Evolutionary conservation across 163 green algal genomes (phyloP).

Genomic region (Scenedesmus sp.): DNA sequence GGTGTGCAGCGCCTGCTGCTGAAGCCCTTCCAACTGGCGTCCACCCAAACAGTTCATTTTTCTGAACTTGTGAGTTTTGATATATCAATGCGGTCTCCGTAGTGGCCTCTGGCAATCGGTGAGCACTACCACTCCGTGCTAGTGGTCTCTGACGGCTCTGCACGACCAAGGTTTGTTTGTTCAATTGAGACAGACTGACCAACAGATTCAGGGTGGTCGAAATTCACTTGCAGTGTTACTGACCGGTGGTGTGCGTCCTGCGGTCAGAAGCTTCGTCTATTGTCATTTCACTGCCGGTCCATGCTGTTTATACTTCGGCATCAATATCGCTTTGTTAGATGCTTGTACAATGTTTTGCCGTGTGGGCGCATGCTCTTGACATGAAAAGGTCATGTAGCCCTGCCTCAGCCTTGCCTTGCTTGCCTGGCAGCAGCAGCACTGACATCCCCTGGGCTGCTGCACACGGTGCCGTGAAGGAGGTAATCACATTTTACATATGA

Average conservation of each 20-base stretch:
- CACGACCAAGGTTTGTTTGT: neutral
- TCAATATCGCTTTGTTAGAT: too few species aligned
- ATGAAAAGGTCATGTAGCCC: too few species aligned
- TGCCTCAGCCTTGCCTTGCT: too few species aligned
- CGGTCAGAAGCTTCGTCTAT: conserved; percentile 12
- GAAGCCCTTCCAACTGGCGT: conserved; percentile 2
- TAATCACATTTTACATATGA: too few species aligned
- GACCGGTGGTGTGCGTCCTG: neutral
- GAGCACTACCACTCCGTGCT: conserved; percentile 6
- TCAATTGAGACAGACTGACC: neutral
- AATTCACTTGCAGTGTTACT: neutral
- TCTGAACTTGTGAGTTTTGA: neutral
- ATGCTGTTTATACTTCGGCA: too few species aligned
- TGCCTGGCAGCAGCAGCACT: too few species aligned
- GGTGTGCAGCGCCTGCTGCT: conserved; percentile 7
- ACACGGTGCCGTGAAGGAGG: too few species aligned
- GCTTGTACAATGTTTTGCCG: too few species aligned
- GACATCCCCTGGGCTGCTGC: too few species aligned
- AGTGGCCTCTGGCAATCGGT: neutral
- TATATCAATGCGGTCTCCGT: neutral
- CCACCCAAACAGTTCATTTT: conserved; percentile 2
- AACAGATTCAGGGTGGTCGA: neutral
- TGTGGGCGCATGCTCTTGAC: too few species aligned
- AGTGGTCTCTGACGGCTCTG: neutral
- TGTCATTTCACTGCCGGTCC: conserved; percentile 1